Percentiles rank a stretch among this genome's conserved stretches.
Conservation (phyloP, 1,284 basidiomycete genomes). For the Heterobasidion occidentale region DNA sequence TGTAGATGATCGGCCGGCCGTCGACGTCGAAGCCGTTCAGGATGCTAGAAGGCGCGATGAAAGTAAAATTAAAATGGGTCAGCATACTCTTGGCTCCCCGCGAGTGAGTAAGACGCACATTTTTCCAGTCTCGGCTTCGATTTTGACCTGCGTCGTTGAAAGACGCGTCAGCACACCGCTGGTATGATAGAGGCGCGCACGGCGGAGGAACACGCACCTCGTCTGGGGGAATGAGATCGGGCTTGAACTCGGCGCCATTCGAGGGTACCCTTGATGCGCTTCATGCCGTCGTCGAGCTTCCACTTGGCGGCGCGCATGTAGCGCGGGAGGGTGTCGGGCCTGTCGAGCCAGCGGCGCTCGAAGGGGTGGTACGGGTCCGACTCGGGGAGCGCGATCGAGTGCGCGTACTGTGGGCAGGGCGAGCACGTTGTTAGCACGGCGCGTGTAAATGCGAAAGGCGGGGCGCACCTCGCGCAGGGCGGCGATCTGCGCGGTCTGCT, state of each 20-base stretch:
- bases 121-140: constrained; percentile 79
- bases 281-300: constrained; percentile 70
- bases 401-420: constrained; percentile 49
- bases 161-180: background rate
- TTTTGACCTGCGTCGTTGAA: constrained; percentile 30
- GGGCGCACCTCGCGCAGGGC: constrained; percentile 50
- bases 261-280: constrained; percentile 67
- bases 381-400: constrained; percentile 51
- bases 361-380: constrained; percentile 66
- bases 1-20: constrained; percentile 76
- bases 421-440: background rate
- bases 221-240: constrained; percentile 73
- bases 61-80: background rate
- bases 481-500: constrained; percentile 52
- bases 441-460: constrained; percentile 2
- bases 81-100: background rate
- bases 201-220: constrained; percentile 36
- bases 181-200: background rate
- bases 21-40: constrained; percentile 79
- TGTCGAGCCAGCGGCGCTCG: constrained; percentile 71
- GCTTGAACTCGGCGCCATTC: constrained; percentile 79
- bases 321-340: constrained; percentile 66
- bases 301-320: constrained; percentile 84
- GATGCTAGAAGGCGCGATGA: constrained; percentile 38
- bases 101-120: constrained; percentile 46